Evolutionary conservation across 305 asterid species (phyloP), one percentile per base, ranked within the genome.

Genomic region (Fraxinus sp.): DNA sequence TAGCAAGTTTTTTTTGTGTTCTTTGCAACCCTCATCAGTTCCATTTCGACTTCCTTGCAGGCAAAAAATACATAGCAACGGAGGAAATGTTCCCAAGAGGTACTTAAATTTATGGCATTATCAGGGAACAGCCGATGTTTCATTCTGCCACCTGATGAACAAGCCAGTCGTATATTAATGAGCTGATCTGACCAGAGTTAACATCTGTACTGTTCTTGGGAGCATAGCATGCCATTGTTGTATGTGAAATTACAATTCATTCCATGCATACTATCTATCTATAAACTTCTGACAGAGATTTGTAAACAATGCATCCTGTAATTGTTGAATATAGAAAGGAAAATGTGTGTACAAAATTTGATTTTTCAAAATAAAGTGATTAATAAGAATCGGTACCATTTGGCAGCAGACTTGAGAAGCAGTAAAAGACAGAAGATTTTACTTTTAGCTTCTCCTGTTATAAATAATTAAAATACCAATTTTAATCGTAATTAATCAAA

Each of bases 41-140:
- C 52, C 76, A 81, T 26, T 79, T 3, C 7, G 0, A 64, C 46
- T 32, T 52, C 18, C 36, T 83, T 80, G 78, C 46, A 90, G 91
- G 90, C 87, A 3, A 90, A 88, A 81, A 78, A 43, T 37, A 81
- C 79, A 22, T 81, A 80, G 75, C 59, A 28, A 55, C 8, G 37
- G 39, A 57, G 68, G 32, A 81, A 28, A 78, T 49, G 74, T 30
- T 36, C 71, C 22, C 57, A 78, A 33, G 16, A 37, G 37, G 85
- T 33, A 33, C 41, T 55, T 36, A 26, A 35, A 24, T 30, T 43
- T 36, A 43, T 41, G 28, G 81, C 71, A 71, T 52, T 64, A 70
- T 39, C 77, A 43, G 66, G 82, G 80, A 75, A 36, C 75, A 66
- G 37, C 81, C 18, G 18, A 10, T 68, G 33, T 28, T 68, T 68